Conservation (phyloP, 306 rosid species). For the Macrotyloma uniflorum region DNA sequence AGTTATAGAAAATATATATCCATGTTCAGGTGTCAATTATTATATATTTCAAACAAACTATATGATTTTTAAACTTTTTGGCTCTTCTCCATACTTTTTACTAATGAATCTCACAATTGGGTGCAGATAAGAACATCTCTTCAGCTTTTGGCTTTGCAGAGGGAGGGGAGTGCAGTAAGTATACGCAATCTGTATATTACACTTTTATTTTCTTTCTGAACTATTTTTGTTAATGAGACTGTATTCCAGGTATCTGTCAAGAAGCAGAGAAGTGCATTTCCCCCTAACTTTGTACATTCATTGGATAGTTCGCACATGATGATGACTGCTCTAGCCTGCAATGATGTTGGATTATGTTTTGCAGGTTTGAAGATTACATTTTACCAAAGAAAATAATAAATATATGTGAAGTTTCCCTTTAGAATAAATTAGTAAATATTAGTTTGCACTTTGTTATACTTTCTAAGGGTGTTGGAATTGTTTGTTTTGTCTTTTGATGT, state of each 20-base stretch:
- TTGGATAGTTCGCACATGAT: constrained; percentile 90
- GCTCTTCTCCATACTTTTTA: not conserved
- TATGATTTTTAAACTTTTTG: not conserved
- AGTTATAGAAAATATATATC: not conserved
- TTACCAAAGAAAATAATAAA: not conserved
- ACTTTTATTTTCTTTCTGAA: constrained; percentile 20
- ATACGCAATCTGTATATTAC: not conserved
- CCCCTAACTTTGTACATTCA: constrained; percentile 87
- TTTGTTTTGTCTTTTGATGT: constrained; percentile 9
- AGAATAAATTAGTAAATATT: not conserved
- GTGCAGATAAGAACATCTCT: constrained; percentile 81
- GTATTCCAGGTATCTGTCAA: constrained; percentile 62
- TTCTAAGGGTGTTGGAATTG: not conserved
- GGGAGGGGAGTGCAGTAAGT: constrained; percentile 70
- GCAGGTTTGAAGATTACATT: constrained; percentile 62
- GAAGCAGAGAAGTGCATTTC: constrained; percentile 88
- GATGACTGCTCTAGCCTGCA: constrained; percentile 92
- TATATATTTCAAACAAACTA: not conserved
- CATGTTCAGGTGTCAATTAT: not conserved
- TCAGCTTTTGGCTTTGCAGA: constrained; percentile 78
- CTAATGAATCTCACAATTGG: constrained; percentile 42
- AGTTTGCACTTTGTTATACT: not conserved
- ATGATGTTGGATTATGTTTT: constrained; percentile 77
- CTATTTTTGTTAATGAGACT: constrained; percentile 18
- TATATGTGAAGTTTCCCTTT: constrained; percentile 18